Evolutionary conservation across 1,139 yeast genomes (phyloP).

Genomic region (Meyerozyma sp.): DNA sequence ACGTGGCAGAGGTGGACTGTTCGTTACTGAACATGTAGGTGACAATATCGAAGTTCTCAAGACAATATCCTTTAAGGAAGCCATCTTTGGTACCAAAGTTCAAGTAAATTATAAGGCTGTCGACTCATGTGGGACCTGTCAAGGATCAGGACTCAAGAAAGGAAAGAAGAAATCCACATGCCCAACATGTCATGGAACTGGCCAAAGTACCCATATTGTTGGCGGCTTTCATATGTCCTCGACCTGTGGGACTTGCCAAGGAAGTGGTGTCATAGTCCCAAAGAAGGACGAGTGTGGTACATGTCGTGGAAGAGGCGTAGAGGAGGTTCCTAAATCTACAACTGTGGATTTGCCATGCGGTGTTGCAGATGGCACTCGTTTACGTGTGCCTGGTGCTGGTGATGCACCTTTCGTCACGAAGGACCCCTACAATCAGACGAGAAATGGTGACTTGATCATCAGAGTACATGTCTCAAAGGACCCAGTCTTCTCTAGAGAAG

Average conservation of each 20-base stretch:
- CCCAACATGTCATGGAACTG: slow-evolving; percentile 87
- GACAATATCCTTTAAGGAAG: slow-evolving; percentile 75
- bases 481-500: slow-evolving; percentile 59
- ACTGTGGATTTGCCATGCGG: slow-evolving; percentile 87
- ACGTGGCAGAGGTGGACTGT: slow-evolving; percentile 27
- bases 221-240: slow-evolving; percentile 98
- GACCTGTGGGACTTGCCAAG: slow-evolving; percentile 83
- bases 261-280: slow-evolving; percentile 77
- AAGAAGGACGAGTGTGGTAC: slow-evolving; percentile 64
- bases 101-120: slow-evolving; percentile 68
- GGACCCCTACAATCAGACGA: slow-evolving; percentile 57
- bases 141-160: slow-evolving; percentile 77
- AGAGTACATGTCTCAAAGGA: slow-evolving; percentile 76
- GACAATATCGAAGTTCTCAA: slow-evolving; percentile 82
- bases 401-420: slow-evolving; percentile 75
- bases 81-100: slow-evolving; percentile 73
- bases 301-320: slow-evolving; percentile 90
- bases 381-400: slow-evolving; percentile 85
- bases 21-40: slow-evolving; percentile 77
- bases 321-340: slow-evolving; percentile 60
- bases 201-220: slow-evolving; percentile 78
- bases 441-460: slow-evolving; percentile 83
- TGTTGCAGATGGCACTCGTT: slow-evolving; percentile 76
- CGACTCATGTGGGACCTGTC: slow-evolving; percentile 74
- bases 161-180: slow-evolving; percentile 80